Evolutionary conservation across 441 rosid genomes (phyloP), one percentile per base, ranked within the genome.

Genomic region (Bruguiera hainesii): DNA sequence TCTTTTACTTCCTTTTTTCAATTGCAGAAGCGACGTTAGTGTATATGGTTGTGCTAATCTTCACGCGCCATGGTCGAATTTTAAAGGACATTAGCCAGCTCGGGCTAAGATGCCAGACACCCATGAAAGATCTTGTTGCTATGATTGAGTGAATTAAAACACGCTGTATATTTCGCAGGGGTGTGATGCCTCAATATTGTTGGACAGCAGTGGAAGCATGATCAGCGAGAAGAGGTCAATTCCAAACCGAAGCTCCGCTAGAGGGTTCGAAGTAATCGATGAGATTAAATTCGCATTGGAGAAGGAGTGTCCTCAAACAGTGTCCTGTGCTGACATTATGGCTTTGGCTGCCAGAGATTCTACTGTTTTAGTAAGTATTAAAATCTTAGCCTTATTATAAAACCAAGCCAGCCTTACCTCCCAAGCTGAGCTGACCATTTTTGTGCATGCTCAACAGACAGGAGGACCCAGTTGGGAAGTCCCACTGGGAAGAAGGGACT

Each of bases 391-490:
- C 29, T n/a, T 29, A n/a, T 21, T 21, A 19, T 42, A 31, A 21
- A 35, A 59, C n/a, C 30, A 19, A 39, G 33, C 66, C 20, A 50
- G 20, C 6, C 6, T 7, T 18, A 30, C 46, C 29, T 18, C 59
- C 63, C 21, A n/a, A 61, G 16, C 60, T 74, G 23, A 76, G 2
- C 26, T 37, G 46, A 37, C 30, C 58, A 29, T 51, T 39, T 5
- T 65, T 69, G 60, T 64, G 60, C 29, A 28, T 37, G 20, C 59
- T 23, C 23, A 56, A 59, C 75, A 90, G 98, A 65, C 85, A 15
- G 98, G 96, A 61, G 97, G 98, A 71, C 97, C 91, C 4, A 78
- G 74, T 73, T 93, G 96, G 97, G 84, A 83, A 21, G 95, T 91
- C 46, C 96, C 96, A 67, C 56, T 93, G 21, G 98, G 98, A 75